phyloP scores from a whole-genome alignment of 805 yeast species.

The Wickerhamiella azyma region DNA sequence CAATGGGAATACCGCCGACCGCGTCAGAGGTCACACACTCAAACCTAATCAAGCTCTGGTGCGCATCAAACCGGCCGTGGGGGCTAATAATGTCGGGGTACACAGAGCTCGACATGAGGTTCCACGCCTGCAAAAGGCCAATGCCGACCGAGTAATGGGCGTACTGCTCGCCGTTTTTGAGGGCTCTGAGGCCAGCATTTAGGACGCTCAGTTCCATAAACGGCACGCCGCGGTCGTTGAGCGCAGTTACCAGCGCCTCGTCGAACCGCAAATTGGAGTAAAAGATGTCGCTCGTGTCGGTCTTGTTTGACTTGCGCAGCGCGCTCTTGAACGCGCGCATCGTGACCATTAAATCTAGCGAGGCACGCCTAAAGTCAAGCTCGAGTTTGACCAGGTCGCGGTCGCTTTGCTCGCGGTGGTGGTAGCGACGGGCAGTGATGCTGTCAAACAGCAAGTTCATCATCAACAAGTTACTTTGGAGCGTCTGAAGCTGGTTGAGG shows the following conservation, averaged over 20 bases:
- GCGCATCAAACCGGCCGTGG: conserved; percentile 17
- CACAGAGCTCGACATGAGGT: conserved; percentile 40
- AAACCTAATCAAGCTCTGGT: conserved; percentile 30
- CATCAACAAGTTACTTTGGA: conserved; percentile 38
- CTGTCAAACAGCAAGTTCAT: conserved; percentile 33
- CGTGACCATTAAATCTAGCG: conserved; percentile 23
- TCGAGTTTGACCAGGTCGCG: conserved; percentile 21
- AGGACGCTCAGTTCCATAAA: conserved; percentile 60
- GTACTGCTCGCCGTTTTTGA: conserved; percentile 53
- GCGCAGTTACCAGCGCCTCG: conserved; percentile 55
- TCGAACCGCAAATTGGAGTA: conserved; percentile 50
- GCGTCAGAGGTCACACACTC: conserved; percentile 74
- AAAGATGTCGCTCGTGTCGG: conserved; percentile 22
- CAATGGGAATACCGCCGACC: conserved; percentile 81
- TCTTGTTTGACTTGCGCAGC: conserved; percentile 21
- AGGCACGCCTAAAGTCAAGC: conserved; percentile 21
- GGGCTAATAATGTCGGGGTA: conserved; percentile 65
- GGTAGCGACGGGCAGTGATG: conserved; percentile 10
- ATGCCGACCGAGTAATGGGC: conserved; percentile 48
- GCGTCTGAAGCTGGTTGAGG: conserved; percentile 31
- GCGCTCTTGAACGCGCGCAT: conserved; percentile 26
- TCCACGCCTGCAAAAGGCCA: conserved; percentile 53
- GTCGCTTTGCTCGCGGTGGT: conserved; percentile 4
- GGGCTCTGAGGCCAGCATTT: conserved; percentile 43
- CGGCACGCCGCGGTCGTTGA: conserved; percentile 45